Conservation (phyloP, 164 flowering plant species). For the Aristolochia contorta region DNA sequence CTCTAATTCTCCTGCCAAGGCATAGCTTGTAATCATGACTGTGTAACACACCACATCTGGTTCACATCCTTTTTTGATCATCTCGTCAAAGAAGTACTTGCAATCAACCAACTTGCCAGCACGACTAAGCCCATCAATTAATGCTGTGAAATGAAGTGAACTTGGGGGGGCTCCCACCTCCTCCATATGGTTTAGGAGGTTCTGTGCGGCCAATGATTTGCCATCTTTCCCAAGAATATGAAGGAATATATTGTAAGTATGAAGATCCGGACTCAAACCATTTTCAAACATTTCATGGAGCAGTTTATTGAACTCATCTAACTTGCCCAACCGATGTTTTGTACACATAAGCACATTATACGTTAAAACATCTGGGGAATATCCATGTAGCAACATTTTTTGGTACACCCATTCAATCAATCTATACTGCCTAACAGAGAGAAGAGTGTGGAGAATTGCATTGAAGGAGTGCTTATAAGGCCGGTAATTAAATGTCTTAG, state of each 20-base stretch:
- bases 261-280: slow-evolving; percentile 67
- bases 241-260: slow-evolving; percentile 75
- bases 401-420: slow-evolving; percentile 86
- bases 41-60: slow-evolving; percentile 92
- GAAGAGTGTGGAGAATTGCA: slow-evolving; percentile 67
- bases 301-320: slow-evolving; percentile 50
- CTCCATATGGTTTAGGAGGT: slow-evolving; percentile 72
- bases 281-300: slow-evolving; percentile 61
- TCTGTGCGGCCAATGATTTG: slow-evolving; percentile 62
- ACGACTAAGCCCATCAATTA: slow-evolving; percentile 85
- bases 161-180: slow-evolving; percentile 56
- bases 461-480: slow-evolving; percentile 72
- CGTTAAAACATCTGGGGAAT: slow-evolving; percentile 60
- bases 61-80: slow-evolving; percentile 48
- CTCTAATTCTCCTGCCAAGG: slow-evolving; percentile 56
- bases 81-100: slow-evolving; percentile 63
- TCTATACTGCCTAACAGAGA: slow-evolving; percentile 42
- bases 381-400: slow-evolving; percentile 55
- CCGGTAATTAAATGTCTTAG: slow-evolving; percentile 60
- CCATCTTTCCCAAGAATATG: slow-evolving; percentile 68
- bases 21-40: slow-evolving; percentile 71
- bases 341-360: slow-evolving; percentile 64
- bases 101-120: slow-evolving; percentile 83
- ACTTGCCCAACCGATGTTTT: slow-evolving; percentile 62
- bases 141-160: slow-evolving; percentile 77